Conservation (phyloP, 345 rosid genomes). For the Eucalyptus leucophloia region DNA sequence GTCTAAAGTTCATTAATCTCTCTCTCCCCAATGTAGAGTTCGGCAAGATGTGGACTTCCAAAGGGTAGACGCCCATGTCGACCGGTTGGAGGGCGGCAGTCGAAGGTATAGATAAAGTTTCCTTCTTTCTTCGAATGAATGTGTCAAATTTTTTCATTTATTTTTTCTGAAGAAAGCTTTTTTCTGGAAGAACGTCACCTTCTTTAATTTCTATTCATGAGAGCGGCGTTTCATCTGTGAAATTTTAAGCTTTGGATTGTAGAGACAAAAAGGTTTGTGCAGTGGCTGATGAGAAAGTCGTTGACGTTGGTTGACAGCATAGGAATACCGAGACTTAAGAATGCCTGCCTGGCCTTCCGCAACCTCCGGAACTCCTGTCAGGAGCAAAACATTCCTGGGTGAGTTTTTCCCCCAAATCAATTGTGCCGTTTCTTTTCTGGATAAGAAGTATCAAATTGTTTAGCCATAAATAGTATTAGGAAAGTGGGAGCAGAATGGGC, state of each 20-base stretch:
- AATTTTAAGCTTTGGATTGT: neutral
- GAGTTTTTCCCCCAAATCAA: conserved; percentile 1
- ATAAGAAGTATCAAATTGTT: neutral
- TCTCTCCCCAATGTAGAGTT: conserved; percentile 17
- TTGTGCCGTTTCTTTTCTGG: neutral
- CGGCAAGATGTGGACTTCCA: conserved; percentile 76
- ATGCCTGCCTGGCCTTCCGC: conserved; percentile 72
- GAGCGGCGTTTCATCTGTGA: neutral
- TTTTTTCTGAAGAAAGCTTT: neutral
- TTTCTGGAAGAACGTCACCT: neutral
- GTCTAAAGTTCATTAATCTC: neutral
- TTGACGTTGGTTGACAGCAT: conserved; percentile 45
- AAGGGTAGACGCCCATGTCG: conserved; percentile 78
- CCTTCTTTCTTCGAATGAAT: neutral
- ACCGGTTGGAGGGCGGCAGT: conserved; percentile 94
- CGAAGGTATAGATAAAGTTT: conserved; percentile 39
- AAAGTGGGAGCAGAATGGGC: neutral
- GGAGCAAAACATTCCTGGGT: conserved; percentile 63
- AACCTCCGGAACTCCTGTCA: conserved; percentile 32
- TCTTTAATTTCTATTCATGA: neutral
- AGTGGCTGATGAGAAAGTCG: neutral
- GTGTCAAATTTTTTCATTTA: neutral
- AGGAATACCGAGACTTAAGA: conserved; percentile 76
- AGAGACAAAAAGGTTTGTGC: neutral
- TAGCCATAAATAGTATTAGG: neutral